A percentile compares a stretch with the other conserved stretches of the same genome.
Conservation (phyloP, 2,329 filamentous ascomycete species). For the Alternaria hordeiaustralica region DNA sequence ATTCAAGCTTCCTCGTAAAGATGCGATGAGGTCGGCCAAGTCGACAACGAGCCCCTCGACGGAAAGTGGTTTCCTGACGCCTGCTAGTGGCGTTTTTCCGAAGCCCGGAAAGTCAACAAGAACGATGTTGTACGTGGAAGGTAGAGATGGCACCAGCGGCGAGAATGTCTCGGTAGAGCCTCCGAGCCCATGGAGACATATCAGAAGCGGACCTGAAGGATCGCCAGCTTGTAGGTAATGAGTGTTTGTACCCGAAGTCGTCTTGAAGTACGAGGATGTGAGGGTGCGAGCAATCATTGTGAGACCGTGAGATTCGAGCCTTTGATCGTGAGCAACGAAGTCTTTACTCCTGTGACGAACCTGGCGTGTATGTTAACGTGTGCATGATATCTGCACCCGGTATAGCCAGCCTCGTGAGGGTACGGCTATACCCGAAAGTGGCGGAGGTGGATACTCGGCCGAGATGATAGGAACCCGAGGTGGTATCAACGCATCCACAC, state of each 20-base stretch:
- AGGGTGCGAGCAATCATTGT: background rate
- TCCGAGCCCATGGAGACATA: background rate
- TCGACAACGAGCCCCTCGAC: background rate
- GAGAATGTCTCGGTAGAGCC: background rate
- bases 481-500: background rate
- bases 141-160: background rate
- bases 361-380: background rate
- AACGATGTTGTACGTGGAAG: background rate
- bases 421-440: background rate
- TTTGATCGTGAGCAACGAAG: background rate
- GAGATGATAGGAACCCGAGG: background rate
- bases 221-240: background rate
- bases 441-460: background rate
- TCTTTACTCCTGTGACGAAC: background rate
- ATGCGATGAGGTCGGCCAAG: background rate
- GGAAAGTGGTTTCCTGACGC: fast-evolving
- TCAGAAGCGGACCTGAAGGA: background rate
- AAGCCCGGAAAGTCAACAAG: background rate
- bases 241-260: background rate
- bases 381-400: background rate
- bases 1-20: background rate
- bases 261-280: background rate
- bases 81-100: background rate
- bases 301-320: fast-evolving
- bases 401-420: background rate